Percentiles rank a stretch among this genome's conserved stretches.
These are phyloP conservation scores for Papilionanthe hybrid DNA, from an alignment of 116 monocot genomes.

Conservation along the genomic window DNA sequence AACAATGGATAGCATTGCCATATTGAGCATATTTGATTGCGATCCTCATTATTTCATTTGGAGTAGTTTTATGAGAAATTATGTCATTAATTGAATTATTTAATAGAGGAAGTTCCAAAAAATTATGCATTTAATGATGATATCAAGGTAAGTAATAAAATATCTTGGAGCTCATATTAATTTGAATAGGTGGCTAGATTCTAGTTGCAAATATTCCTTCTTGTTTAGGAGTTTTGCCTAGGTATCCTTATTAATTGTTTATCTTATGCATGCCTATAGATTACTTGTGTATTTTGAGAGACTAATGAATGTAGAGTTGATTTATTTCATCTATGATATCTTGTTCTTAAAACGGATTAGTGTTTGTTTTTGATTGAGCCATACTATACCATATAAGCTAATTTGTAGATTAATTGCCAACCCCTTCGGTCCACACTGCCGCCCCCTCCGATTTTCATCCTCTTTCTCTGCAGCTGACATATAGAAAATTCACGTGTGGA, in stretches of 20 bases:
- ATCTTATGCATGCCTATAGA: neutral
- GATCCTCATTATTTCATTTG: neutral
- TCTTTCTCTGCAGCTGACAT: neutral
- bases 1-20: neutral
- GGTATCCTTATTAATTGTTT: neutral
- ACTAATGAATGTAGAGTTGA: neutral
- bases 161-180: neutral
- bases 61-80: neutral
- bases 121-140: neutral
- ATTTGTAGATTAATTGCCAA: neutral
- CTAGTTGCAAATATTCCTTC: neutral
- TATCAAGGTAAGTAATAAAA: neutral
- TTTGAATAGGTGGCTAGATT: conserved; percentile 1
- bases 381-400: neutral
- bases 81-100: neutral
- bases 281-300: neutral
- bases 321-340: neutral
- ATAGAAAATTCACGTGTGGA: neutral
- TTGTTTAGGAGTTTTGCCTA: neutral
- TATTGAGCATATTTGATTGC: neutral
- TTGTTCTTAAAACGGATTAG: neutral
- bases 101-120: neutral
- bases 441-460: neutral
- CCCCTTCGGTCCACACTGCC: neutral
- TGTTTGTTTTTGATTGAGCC: neutral